Percentiles rank a stretch among this genome's conserved stretches.
These are phyloP conservation scores for Ziziphus jujuba DNA, from an alignment of 306 rosid species.

Conservation along the genomic window DNA sequence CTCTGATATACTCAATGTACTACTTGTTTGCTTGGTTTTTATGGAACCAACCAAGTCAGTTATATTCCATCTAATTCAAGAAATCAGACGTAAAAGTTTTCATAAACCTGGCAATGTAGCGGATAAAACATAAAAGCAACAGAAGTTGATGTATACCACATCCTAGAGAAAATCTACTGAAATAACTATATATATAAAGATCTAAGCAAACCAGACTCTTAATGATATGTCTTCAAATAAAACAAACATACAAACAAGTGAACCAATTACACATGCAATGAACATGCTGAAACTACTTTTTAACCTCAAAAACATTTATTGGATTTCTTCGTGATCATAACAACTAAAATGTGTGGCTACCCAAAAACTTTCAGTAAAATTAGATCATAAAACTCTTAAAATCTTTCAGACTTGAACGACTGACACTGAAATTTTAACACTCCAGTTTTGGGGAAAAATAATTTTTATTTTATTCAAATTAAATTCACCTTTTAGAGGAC, in stretches of 20 bases:
- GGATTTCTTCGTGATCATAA: background rate
- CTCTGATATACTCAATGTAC: conserved; percentile 47
- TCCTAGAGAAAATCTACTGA: background rate
- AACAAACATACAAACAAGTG: background rate
- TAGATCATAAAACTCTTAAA: background rate
- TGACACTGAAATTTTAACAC: background rate
- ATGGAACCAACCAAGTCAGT: conserved; percentile 50
- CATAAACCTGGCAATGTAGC: conserved; percentile 24
- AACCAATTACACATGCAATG: background rate
- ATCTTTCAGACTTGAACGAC: conserved; percentile 1
- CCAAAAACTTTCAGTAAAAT: background rate
- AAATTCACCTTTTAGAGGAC: conserved; percentile 59
- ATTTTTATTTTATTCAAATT: conserved; percentile 13
- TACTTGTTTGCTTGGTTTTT: conserved; percentile 36
- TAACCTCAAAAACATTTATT: background rate
- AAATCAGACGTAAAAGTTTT: conserved; percentile 27
- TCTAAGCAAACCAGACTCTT: background rate
- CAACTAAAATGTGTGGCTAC: background rate
- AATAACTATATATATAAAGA: background rate
- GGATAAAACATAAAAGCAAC: background rate
- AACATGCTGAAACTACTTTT: background rate
- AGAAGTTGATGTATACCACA: background rate
- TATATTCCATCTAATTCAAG: conserved; percentile 63
- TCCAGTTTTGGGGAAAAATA: conserved; percentile 8
- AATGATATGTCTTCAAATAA: background rate